Evolutionary conservation across 1,139 yeast species (phyloP), one percentile per base, ranked within the genome.

Genomic region (Nematodospora anomalae): DNA sequence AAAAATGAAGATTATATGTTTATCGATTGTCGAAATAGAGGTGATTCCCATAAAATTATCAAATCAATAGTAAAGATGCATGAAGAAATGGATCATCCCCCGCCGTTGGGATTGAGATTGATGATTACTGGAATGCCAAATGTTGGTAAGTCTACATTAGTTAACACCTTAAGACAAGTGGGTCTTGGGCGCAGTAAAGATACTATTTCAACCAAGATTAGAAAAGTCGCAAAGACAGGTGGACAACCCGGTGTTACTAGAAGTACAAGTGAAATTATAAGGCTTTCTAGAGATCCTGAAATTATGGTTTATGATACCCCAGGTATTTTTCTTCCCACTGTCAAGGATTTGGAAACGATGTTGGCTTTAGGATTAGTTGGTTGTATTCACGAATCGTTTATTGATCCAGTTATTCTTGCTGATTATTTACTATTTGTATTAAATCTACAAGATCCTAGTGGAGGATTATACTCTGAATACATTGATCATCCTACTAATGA

Each of bases 121-220:
- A 69, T 90, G 68, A 79, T 92, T 33, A 80, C 85, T 8, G 98
- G 98, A 0, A 86, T 92, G 95, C 98, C 98, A 1, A 92, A 92
- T 57, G 96, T 89, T n/a, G 98, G 98, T 1, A 92, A 92, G 58
- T 86, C 96, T n/a, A 84, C 95, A 0, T 62, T 92, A 39, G 83
- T 90, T 9, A 92, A 92, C 54, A 72, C 83, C 0, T 62, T 92
- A 35, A 63, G 97, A 39, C 67, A 68, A 15, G 75, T 74, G 2
- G 87, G 88, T 2, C 37, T 49, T 15, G 37, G 35, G 4, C 46
- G 57, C 8, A 22, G 18, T 12, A 28, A 22, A 4, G 36, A 38
- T 7, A 35, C 45, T 1, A 46, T 64, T 11, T 60, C 72, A 9
- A 55, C 62, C 45, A 76, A 63, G 36, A 57, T 56, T 28, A 69